A percentile compares a stretch with the other conserved stretches of the same genome.
phyloP scores from a whole-genome alignment of 2,329 filamentous ascomycete genomes.

The Tolypocladium ovalisporum region DNA sequence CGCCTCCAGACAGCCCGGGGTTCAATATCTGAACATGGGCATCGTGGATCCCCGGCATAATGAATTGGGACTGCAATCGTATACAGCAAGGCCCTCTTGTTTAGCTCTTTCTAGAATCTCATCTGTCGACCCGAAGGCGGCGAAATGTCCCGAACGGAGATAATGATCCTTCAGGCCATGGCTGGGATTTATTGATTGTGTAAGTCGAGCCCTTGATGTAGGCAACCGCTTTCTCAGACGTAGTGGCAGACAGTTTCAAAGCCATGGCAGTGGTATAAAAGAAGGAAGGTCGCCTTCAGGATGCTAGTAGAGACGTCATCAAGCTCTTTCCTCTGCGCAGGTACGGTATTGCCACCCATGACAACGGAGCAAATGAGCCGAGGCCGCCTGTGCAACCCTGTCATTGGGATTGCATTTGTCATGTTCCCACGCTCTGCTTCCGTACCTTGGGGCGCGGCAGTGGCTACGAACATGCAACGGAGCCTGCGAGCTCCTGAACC shows the following conservation, averaged over 20 bases:
- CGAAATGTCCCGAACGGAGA: background rate
- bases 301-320: too few species aligned
- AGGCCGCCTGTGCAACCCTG: too few species aligned
- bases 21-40: background rate
- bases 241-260: too few species aligned
- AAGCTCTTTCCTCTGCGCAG: too few species aligned
- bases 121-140: background rate
- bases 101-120: background rate
- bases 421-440: background rate
- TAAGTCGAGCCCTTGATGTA: slow-evolving; percentile 1
- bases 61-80: background rate
- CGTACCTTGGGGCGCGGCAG: background rate
- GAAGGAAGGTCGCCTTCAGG: too few species aligned
- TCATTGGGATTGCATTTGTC: background rate
- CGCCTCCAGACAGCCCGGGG: background rate
- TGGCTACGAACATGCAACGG: background rate
- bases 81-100: background rate
- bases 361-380: background rate
- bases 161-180: slow-evolving; percentile 1
- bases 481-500: background rate
- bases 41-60: slow-evolving; percentile 2
- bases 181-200: background rate
- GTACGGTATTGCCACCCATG: background rate
- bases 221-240: too few species aligned
- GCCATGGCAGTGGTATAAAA: background rate